Percentiles rank a stretch among this genome's conserved stretches.
phyloP scores from a whole-genome alignment of 176 grass and related monocot genomes.

The Oryza rufipogon region DNA sequence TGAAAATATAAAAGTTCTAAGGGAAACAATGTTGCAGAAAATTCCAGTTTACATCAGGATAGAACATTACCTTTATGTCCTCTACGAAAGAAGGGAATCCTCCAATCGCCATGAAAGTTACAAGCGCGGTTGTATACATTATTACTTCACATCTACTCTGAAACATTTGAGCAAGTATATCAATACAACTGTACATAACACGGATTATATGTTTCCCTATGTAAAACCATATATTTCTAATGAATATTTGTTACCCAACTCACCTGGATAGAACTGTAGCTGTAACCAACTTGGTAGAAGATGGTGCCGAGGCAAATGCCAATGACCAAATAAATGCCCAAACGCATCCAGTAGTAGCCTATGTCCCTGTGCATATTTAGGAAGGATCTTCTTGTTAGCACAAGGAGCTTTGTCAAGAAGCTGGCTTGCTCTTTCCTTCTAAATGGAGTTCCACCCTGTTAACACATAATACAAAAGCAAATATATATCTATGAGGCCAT shows the following conservation, averaged over 20 bases:
- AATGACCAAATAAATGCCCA: slow-evolving; percentile 44
- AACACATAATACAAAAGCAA: background rate
- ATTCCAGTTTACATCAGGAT: background rate
- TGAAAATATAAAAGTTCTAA: background rate
- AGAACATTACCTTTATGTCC: slow-evolving; percentile 29
- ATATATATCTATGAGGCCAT: background rate
- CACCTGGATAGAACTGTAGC: slow-evolving; percentile 57
- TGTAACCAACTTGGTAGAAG: slow-evolving; percentile 52
- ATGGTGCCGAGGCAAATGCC: slow-evolving; percentile 59
- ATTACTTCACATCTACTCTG: slow-evolving; percentile 52
- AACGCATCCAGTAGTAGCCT: slow-evolving; percentile 65
- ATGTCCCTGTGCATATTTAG: slow-evolving; percentile 62
- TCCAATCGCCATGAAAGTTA: slow-evolving; percentile 58
- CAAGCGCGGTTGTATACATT: slow-evolving; percentile 46
- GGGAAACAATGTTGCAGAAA: background rate
- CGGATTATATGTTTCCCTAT: background rate
- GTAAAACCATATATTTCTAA: background rate
- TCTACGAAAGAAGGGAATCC: slow-evolving; percentile 62
- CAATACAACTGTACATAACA: background rate
- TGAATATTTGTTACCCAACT: background rate
- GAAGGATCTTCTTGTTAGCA: slow-evolving; percentile 60
- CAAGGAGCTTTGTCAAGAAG: slow-evolving; percentile 41
- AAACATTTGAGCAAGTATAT: slow-evolving; percentile 19
- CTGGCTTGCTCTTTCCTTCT: slow-evolving; percentile 40
- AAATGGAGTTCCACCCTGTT: slow-evolving; percentile 44